Evolutionary conservation across 768 basidiomycete species (phyloP), one percentile per base, ranked within the genome.

Genomic region (Phanerochaete carnosa): DNA sequence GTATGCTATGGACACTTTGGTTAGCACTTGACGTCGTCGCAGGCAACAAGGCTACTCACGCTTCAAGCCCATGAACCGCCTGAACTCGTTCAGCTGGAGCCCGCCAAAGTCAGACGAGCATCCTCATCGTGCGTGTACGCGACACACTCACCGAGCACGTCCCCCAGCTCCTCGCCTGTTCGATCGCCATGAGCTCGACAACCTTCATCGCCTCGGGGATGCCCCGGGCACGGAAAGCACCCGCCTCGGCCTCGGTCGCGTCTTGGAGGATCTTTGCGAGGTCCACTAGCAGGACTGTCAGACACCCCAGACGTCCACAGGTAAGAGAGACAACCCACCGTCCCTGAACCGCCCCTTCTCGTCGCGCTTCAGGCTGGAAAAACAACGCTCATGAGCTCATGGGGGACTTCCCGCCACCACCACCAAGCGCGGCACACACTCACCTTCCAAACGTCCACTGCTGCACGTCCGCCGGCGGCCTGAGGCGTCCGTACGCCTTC

Each of bases 101-200:
- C 15, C 8, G 39, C n/a, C n/a, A 43, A 43, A 9, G 39, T 43
- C 19, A 43, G 39, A 8, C 4, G 39, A 19, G 5, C 4, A 19
- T 12, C n/a, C n/a, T 29, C 52, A 52, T 54, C 26, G 8, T 19
- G 39, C 8, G 39, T 4, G 39, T 8, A 11, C 11, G 19, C 19
- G 19, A 3, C 8, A 13, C 22, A 70, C 84, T 64, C 65, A 84
- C 89, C 16, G 87, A 88, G 69, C 89, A 92, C n/a, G 78, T 76
- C 22, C 86, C 87, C 89, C 89, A 92, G 22, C 67, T 75, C 62
- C 90, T 76, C 30, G 82, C 80, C 68, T 88, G 86, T 63, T 84
- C 75, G 16, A 92, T 91, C 1, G 82, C 82, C 69, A 92, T 73
- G 5, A 90, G 75, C 68, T 93, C 90, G 16, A 92, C 78, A 30